Conservation (phyloP, 2,329 filamentous ascomycete species). For the Emericellopsis cladophorae region DNA sequence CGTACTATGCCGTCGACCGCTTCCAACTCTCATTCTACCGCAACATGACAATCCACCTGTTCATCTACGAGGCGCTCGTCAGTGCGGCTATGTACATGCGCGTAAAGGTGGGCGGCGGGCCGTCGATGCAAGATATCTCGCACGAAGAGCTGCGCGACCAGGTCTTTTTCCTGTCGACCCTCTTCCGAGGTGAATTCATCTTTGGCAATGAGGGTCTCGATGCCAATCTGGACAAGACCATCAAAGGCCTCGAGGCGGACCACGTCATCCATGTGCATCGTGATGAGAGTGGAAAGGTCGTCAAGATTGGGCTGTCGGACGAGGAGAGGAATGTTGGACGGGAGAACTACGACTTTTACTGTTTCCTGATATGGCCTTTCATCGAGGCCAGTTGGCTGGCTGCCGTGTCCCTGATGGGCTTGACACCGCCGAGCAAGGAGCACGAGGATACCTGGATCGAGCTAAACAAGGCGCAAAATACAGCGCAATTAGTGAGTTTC, state of each 20-base stretch:
- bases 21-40: constrained; percentile 98
- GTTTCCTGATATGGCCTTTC: constrained; percentile 97
- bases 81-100: constrained; percentile 82
- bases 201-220: constrained; percentile 79
- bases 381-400: constrained; percentile 92
- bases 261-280: constrained; percentile 59
- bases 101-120: constrained; percentile 84
- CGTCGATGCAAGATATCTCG: constrained; percentile 63
- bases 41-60: constrained; percentile 98
- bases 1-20: constrained; percentile 86
- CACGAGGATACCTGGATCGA: constrained; percentile 68
- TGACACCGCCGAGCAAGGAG: constrained; percentile 55
- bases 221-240: constrained; percentile 68
- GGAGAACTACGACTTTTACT: constrained; percentile 98
- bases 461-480: constrained; percentile 63
- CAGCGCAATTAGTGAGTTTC: constrained; percentile 58
- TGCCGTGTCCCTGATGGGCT: constrained; percentile 73
- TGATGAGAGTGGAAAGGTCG: constrained; percentile 40
- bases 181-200: constrained; percentile 95
- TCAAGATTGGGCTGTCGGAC: constrained; percentile 60
- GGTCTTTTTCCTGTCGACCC: constrained; percentile 78
- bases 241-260: constrained; percentile 66
- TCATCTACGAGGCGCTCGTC: constrained; percentile 85
- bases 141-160: constrained; percentile 65
- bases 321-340: constrained; percentile 65